A percentile compares a stretch with the other conserved stretches of the same genome.
Evolutionary conservation across 192 early-diverging fungal genomes (phyloP).

Genomic region (Linnemannia elongata): DNA sequence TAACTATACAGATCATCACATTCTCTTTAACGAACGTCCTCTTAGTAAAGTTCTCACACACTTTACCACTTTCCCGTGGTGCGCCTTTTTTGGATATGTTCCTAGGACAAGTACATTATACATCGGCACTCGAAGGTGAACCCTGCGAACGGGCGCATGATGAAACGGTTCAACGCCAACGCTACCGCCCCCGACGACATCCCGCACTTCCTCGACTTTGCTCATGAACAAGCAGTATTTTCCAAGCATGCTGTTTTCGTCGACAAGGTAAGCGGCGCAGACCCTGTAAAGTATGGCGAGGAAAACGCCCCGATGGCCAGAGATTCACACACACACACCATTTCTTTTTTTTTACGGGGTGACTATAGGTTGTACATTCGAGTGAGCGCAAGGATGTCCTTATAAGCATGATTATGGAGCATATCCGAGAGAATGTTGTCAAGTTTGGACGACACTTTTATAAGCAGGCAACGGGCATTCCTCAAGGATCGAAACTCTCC

Average conservation of each 20-base stretch:
- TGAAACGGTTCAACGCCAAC: conserved; percentile 29
- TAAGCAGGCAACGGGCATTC: conserved; percentile 84
- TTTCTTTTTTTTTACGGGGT: not conserved
- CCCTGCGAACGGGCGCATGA: conserved; percentile 34
- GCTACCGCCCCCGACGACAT: conserved; percentile 20
- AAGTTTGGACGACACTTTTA: conserved; percentile 72
- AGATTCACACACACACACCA: not conserved
- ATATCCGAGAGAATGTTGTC: conserved; percentile 78
- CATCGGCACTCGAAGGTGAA: conserved; percentile 69
- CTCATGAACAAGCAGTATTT: conserved; percentile 57
- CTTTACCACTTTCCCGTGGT: too few species aligned
- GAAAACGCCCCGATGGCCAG: not conserved
- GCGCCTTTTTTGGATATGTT: not conserved
- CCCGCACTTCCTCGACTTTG: conserved; percentile 49
- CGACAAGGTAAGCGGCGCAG: conserved; percentile 62
- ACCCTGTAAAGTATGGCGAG: not conserved
- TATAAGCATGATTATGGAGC: conserved; percentile 66
- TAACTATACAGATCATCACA: not conserved
- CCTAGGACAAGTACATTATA: conserved; percentile 79
- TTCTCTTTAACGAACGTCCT: too few species aligned
- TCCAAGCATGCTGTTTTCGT: conserved; percentile 74
- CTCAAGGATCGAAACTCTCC: conserved; percentile 92
- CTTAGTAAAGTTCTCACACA: not conserved
- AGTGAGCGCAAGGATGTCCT: conserved; percentile 66
- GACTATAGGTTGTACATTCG: conserved; percentile 63